Conservation (phyloP, 2,329 filamentous ascomycete genomes). For the Monosporascus ibericus region DNA sequence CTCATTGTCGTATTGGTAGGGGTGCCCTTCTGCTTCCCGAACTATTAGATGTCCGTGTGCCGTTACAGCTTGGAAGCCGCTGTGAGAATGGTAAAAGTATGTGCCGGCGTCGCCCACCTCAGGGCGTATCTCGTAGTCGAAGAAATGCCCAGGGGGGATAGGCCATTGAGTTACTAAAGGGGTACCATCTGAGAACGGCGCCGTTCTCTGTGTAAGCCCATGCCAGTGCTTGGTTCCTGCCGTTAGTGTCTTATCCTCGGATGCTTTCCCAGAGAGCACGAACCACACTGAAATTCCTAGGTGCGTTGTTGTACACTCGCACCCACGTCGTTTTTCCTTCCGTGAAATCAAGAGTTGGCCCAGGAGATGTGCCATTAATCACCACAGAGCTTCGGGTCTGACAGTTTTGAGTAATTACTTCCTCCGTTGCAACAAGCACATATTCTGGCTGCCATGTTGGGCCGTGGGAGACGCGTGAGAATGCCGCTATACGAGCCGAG, state of each 20-base stretch:
- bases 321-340: constrained; percentile 49
- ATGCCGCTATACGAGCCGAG: not conserved
- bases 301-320: constrained; percentile 52
- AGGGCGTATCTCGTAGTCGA: constrained; percentile 60
- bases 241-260: not conserved
- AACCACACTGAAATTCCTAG: constrained; percentile 49
- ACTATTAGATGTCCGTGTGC: constrained; percentile 54
- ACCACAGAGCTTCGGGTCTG: constrained; percentile 39
- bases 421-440: constrained; percentile 19
- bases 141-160: constrained; percentile 54
- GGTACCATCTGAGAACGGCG: constrained; percentile 59
- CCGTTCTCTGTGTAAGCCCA: constrained; percentile 51
- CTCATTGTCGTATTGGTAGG: constrained; percentile 59
- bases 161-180: constrained; percentile 59
- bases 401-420: constrained; percentile 40
- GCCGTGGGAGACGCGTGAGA: constrained; percentile 11
- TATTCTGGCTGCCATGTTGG: constrained; percentile 25
- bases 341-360: constrained; percentile 40
- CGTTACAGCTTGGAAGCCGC: constrained; percentile 56
- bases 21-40: constrained; percentile 38
- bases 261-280: constrained; percentile 6
- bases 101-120: constrained; percentile 49
- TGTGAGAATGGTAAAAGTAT: constrained; percentile 64
- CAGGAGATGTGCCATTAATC: constrained; percentile 48
- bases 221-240: constrained; percentile 54